Evolutionary conservation across 1,284 basidiomycete species (phyloP), one percentile per base, ranked within the genome.

Genomic region (Flammula alnicola): DNA sequence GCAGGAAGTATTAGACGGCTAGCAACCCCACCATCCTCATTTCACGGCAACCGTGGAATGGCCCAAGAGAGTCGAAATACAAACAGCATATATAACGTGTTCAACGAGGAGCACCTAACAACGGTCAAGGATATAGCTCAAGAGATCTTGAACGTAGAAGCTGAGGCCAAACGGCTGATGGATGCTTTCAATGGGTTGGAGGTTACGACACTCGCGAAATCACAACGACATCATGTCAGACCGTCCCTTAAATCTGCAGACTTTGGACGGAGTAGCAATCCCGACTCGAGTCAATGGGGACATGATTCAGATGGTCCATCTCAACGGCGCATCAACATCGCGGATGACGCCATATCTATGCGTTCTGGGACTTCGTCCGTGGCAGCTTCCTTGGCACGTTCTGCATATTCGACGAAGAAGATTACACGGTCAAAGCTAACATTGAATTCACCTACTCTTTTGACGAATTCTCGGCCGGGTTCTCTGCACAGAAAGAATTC

Each of bases 161-260:
- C 81, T 25, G 87, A 90, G 63, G 81, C 79, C 11, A 75, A 75
- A 52, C 73, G 84, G 44, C 64, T 90, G 33, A 76, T 88, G 63
- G 86, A 89, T 61, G 86, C 86, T 4, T 89, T 90, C 63, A 86
- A 83, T 58, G 87, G 86, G 11, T 70, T 90, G 32, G 87, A 90
- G 64, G 71, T 89, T 45, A 86, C 78, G 33, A 77, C 83, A 11
- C 66, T 88, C 44, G 83, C 84, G 4, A 76, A 81, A 56, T 65
- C 71, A 40, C 78, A 78, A 49, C 65, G 76, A 40, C 69, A 63
- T 40, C 71, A 74, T 11, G 64, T 64, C 19, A 59, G 59, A 25
- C 61, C 57, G 19, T 59, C 62, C 5, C 40, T 62, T 25, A 59
- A 57, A 52, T 53, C 60, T 43, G 51, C 60, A 29, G 69, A 71